A percentile compares a stretch with the other conserved stretches of the same genome.
These are phyloP conservation scores for Pseudopyricularia cyperi DNA, from an alignment of 2,329 filamentous ascomycete genomes.

Conservation along the genomic window DNA sequence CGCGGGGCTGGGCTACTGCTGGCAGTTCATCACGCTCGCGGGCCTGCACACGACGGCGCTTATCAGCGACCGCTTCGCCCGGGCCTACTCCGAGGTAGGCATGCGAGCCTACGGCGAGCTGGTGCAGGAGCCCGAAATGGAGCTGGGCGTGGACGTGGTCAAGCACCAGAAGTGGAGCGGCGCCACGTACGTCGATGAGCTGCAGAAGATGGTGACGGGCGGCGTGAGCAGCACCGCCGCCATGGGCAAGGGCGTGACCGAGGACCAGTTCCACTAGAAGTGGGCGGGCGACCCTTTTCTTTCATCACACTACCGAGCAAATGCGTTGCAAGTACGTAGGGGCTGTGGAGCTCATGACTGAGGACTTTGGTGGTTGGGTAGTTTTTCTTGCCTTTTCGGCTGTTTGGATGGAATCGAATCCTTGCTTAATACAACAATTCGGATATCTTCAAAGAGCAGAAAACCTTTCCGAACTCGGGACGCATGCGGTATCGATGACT, in stretches of 20 bases:
- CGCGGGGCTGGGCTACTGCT: conserved; percentile 83
- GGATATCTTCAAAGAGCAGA: no score
- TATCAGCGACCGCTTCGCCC: conserved; percentile 78
- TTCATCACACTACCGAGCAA: no score
- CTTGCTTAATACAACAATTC: no score
- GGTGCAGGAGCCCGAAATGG: conserved; percentile 97
- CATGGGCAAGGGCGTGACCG: conserved; percentile 96
- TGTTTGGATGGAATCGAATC: no score
- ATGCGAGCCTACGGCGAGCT: conserved; percentile 97
- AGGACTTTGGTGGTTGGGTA: no score
- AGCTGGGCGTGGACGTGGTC: conserved; percentile 78
- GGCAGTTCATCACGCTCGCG: conserved; percentile 99
- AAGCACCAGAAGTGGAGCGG: conserved; percentile 99
- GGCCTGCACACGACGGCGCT: conserved; percentile 92
- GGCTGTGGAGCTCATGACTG: no score
- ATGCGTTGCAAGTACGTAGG: no score
- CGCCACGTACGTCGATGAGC: conserved; percentile 84
- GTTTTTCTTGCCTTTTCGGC: no score
- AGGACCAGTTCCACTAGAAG: conserved; percentile 74
- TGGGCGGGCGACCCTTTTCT: not conserved
- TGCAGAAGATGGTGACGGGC: conserved; percentile 94
- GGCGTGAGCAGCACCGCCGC: conserved; percentile 85
- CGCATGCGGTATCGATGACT: no score
- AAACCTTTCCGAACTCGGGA: no score
- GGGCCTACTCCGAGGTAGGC: conserved; percentile 65